Base-by-base conservation (phyloP, 2,329 filamentous ascomycete genomes). In the Fonsecaea nubica region DNA sequence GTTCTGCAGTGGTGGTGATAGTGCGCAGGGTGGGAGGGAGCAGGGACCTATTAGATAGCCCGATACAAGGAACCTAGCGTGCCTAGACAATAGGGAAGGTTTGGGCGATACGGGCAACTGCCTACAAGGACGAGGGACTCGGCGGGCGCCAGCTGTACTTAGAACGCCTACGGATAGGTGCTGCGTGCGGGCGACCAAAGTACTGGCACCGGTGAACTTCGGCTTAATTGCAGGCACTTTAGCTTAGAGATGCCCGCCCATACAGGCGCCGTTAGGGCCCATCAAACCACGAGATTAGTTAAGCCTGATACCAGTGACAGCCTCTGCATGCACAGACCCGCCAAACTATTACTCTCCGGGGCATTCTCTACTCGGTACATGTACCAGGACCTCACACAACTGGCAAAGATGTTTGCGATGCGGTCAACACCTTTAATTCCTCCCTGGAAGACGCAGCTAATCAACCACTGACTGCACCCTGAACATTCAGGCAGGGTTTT, bases 361-460 rank as follows among this genome's bases (percentile, higher is more conserved):
- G 7, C 12, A 30, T 25, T 30, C 45, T 30, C 3, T 12, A n/a
- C n/a, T n/a, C n/a, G n/a, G n/a, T n/a, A 4, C 45, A 50, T 5
- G n/a, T 45, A 18, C 40, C 15, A 15, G 9, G n/a, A 42, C 38
- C 40, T 18, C 40, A n/a, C 2, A 45, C 18, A 30, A 4, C 30
- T 32, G 30, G 30, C 30, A 32, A 32, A 32, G 30, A 4, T 32
- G 30, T 25, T 18, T 10, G 45, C 10, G 2, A 4, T 25, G 3
- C 5, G 8, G 25, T 13, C 9, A 13, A 25, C 45, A 25, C 25
- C 8, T 21, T 48, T 8, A 48, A 2, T 8, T 18, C 21, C 25
- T 18, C 25, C 18, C 42, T 48, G 42, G 42, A 48, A 48, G 42
- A 48, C n/a, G 42, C 42, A 48, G 42, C n/a, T 18, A 18, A 48